phyloP scores from a whole-genome alignment of 2,329 filamentous ascomycete species.

The Botrytis cinerea region DNA sequence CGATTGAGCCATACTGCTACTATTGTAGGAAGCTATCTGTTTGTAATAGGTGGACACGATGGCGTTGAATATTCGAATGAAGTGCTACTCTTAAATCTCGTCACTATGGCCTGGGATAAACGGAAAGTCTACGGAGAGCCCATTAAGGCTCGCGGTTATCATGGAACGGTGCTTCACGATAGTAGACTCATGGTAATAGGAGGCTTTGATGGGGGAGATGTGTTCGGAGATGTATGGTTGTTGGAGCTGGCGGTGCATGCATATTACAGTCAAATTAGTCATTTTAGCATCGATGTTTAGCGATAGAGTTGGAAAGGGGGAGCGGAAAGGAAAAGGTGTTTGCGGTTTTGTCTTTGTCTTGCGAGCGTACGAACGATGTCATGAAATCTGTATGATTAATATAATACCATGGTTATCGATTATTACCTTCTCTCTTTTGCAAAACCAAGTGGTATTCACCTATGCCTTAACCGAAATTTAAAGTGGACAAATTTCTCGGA shows the following conservation, averaged over 20 bases:
- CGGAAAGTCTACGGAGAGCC: constrained; percentile 64
- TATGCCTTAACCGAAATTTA: background rate
- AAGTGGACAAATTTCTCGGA: background rate
- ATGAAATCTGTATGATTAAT: constrained; percentile 22
- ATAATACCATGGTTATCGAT: constrained; percentile 22
- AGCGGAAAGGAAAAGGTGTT: constrained; percentile 23
- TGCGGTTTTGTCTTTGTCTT: constrained; percentile 5
- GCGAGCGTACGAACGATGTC: constrained; percentile 13
- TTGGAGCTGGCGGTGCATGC: constrained; percentile 69
- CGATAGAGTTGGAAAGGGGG: constrained; percentile 9
- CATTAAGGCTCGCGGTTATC: constrained; percentile 66
- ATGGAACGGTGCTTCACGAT: constrained; percentile 66
- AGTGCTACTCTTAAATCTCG: constrained; percentile 67
- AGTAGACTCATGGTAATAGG: constrained; percentile 64
- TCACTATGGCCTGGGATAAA: constrained; percentile 74
- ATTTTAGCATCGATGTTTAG: constrained; percentile 68
- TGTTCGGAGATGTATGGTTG: constrained; percentile 68
- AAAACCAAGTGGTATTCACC: background rate
- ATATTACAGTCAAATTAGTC: constrained; percentile 73
- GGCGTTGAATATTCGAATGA: constrained; percentile 70
- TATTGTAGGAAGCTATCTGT: constrained; percentile 69
- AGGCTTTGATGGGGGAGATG: constrained; percentile 67
- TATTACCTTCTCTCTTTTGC: background rate
- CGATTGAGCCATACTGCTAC: constrained; percentile 69
- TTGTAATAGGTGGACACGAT: constrained; percentile 70